phyloP scores from a whole-genome alignment of 495 filamentous ascomycete genomes.

The Podospora conica region DNA sequence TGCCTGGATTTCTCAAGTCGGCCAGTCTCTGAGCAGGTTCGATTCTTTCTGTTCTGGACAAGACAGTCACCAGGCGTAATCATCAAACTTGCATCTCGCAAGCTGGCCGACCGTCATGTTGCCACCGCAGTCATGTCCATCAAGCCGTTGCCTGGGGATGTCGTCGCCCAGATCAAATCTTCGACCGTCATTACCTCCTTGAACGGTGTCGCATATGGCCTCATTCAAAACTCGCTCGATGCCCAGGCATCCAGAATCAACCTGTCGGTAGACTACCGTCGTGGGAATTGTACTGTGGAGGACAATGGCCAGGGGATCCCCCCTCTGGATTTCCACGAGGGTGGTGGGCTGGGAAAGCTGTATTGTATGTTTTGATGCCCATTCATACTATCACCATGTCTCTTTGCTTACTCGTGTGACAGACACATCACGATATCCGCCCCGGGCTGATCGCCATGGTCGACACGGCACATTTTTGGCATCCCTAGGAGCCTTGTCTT shows the following conservation, averaged over 20 bases:
- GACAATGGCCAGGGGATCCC: constrained; percentile 81
- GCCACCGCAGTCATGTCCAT: constrained; percentile 51
- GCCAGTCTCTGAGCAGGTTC: not conserved
- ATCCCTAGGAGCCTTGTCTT: constrained; percentile 67
- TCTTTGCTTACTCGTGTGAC: not conserved
- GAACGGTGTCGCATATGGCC: constrained; percentile 62
- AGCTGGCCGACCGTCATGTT: not conserved
- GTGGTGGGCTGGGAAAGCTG: constrained; percentile 66
- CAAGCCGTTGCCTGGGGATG: constrained; percentile 63
- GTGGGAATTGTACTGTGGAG: constrained; percentile 77
- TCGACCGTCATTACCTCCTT: constrained; percentile 71
- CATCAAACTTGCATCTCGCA: not conserved
- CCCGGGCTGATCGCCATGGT: constrained; percentile 50
- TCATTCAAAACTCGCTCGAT: constrained; percentile 86
- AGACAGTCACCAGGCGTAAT: not conserved
- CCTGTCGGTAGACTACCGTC: constrained; percentile 65
- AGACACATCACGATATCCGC: constrained; percentile 75
- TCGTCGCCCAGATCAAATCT: constrained; percentile 80
- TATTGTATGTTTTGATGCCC: constrained; percentile 51
- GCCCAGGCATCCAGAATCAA: constrained; percentile 65
- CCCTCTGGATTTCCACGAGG: constrained; percentile 61
- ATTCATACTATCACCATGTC: not conserved
- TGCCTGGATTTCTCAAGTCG: not conserved
- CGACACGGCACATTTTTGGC: constrained; percentile 69
- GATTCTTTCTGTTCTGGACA: not conserved